Conservation (phyloP, 2,329 filamentous ascomycete genomes). For the Fulvia fulva region DNA sequence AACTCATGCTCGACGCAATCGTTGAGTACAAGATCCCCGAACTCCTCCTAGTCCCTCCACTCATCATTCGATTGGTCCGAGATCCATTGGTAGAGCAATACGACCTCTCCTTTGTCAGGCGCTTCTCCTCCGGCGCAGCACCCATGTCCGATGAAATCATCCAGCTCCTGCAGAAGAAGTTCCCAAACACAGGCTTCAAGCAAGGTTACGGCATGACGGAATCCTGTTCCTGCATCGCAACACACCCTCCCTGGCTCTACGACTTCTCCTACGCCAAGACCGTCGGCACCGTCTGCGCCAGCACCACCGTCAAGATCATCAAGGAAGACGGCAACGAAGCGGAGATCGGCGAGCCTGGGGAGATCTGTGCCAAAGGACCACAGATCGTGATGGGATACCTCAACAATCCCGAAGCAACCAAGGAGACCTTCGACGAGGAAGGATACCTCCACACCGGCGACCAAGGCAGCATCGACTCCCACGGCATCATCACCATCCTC, state of each 20-base stretch:
- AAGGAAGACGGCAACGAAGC: conserved; percentile 54
- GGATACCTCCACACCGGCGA: conserved; percentile 52
- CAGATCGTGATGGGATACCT: conserved; percentile 53
- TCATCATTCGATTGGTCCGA: conserved; percentile 58
- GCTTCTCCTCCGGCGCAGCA: conserved; percentile 59
- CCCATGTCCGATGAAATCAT: conserved; percentile 57
- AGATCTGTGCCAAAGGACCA: conserved; percentile 53
- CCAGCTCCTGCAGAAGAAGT: conserved; percentile 51
- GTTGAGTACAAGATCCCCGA: conserved; percentile 53
- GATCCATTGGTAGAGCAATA: conserved; percentile 54
- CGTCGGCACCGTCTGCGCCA: conserved; percentile 55
- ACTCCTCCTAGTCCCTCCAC: conserved; percentile 57
- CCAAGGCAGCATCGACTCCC: conserved; percentile 28
- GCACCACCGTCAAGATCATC: conserved; percentile 58
- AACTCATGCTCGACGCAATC: conserved; percentile 52
- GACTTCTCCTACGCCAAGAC: conserved; percentile 55
- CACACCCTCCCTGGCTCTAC: conserved; percentile 55
- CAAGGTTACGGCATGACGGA: conserved; percentile 66
- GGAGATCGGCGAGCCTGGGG: conserved; percentile 51
- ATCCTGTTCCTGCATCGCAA: conserved; percentile 59
- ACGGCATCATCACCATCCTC: conserved; percentile 53
- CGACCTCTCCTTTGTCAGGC: conserved; percentile 52
- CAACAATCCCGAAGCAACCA: conserved; percentile 48
- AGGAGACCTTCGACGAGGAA: conserved; percentile 45
- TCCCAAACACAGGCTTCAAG: conserved; percentile 57